Evolutionary conservation across 208 protist genomes (phyloP).

Genomic region (Crithidia brevicula): DNA sequence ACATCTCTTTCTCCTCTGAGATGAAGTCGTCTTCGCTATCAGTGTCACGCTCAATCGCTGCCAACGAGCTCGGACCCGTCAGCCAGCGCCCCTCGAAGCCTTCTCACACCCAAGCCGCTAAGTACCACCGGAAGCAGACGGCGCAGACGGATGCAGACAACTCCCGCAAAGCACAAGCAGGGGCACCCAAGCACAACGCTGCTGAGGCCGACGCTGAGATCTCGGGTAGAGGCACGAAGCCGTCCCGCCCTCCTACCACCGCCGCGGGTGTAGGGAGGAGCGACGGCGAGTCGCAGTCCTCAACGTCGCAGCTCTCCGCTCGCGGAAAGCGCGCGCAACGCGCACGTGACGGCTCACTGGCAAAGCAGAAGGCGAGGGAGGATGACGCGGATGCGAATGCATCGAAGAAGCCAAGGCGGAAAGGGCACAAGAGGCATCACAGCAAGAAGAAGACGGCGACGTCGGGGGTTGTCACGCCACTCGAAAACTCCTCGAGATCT

Average conservation of each 20-base stretch:
- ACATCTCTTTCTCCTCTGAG: background rate
- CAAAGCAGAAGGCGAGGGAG: background rate
- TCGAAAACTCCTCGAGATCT: background rate
- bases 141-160: background rate
- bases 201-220: background rate
- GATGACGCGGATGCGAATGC: background rate
- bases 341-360: background rate
- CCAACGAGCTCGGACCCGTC: background rate
- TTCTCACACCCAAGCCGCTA: background rate
- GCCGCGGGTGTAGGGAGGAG: background rate
- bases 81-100: background rate
- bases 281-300: background rate
- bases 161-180: background rate
- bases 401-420: background rate
- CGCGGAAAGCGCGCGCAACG: background rate
- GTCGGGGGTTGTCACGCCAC: background rate
- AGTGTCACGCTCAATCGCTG: background rate
- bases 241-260: background rate
- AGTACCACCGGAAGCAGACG: background rate
- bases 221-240: background rate
- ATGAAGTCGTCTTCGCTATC: constrained; percentile 4
- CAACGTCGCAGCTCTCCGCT: background rate
- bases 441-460: background rate
- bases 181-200: background rate
- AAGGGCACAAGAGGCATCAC: background rate